phyloP scores from a whole-genome alignment of 2,329 filamentous ascomycete genomes.

The Scedosporium minutisporum region DNA sequence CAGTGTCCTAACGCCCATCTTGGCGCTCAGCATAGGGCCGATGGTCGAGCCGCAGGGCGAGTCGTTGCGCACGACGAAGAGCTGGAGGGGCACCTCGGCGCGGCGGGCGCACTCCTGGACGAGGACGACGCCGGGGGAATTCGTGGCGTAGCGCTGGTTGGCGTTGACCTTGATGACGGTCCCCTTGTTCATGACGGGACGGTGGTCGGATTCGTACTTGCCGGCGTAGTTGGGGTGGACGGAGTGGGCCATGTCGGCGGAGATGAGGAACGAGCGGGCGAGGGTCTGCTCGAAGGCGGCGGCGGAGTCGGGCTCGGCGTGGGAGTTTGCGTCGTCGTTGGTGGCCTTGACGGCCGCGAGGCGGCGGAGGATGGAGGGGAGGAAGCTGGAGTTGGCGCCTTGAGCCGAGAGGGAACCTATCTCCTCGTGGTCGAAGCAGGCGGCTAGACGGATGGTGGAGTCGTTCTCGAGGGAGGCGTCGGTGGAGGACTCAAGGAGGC shows the following conservation, averaged over 20 bases:
- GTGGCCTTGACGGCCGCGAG: slow-evolving; percentile 65
- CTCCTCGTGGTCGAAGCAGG: slow-evolving; percentile 96
- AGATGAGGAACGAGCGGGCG: slow-evolving; percentile 83
- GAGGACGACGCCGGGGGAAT: slow-evolving; percentile 87
- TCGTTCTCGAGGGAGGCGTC: slow-evolving; percentile 61
- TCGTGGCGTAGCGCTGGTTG: slow-evolving; percentile 93
- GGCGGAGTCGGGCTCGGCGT: slow-evolving; percentile 50
- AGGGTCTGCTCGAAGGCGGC: slow-evolving; percentile 93
- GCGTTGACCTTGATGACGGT: slow-evolving; percentile 97
- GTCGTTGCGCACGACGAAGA: slow-evolving; percentile 95
- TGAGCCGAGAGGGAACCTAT: slow-evolving; percentile 89
- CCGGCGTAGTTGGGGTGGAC: slow-evolving; percentile 89
- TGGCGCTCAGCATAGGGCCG: slow-evolving; percentile 87
- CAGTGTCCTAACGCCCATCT: slow-evolving; percentile 76
- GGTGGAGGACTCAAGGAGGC: slow-evolving; percentile 69
- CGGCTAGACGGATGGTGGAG: slow-evolving; percentile 75
- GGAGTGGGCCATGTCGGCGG: slow-evolving; percentile 94
- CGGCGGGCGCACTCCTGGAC: slow-evolving; percentile 74
- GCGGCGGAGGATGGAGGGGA: slow-evolving; percentile 78
- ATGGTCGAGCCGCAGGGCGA: slow-evolving; percentile 93
- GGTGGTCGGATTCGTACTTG: slow-evolving; percentile 87
- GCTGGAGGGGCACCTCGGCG: slow-evolving; percentile 74
- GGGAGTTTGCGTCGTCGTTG: slow-evolving; percentile 37
- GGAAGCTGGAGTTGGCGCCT: slow-evolving; percentile 83
- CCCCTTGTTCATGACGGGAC: slow-evolving; percentile 92